These are phyloP conservation scores for Termitomyces sp. DNA, from an alignment of 768 basidiomycete species.

Conservation along the genomic window DNA sequence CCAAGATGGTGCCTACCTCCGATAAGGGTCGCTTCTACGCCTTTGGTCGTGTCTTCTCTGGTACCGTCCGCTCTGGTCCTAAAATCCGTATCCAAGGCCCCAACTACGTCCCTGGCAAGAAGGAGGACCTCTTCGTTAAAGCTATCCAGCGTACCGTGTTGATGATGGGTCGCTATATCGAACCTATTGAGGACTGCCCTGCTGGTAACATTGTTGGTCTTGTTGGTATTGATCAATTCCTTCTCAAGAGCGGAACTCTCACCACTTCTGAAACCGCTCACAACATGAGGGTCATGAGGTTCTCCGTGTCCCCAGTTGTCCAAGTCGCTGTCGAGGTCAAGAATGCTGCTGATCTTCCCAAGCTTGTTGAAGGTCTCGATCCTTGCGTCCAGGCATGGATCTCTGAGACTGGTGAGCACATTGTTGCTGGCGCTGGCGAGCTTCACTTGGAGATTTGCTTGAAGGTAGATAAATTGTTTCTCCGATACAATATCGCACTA, in stretches of 20 bases:
- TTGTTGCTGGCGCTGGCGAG: conserved; percentile 98
- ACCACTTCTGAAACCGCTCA: conserved; percentile 98
- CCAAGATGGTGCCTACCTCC: conserved; percentile 99
- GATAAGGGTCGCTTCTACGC: conserved; percentile 99
- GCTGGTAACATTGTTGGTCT: conserved; percentile 98
- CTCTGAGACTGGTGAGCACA: conserved; percentile 89
- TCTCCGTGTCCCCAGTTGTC: conserved; percentile 99
- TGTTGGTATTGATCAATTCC: conserved; percentile 99
- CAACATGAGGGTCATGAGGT: conserved; percentile 99
- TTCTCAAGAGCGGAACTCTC: conserved; percentile 98
- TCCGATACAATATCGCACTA: background rate
- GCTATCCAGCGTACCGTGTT: conserved; percentile 97
- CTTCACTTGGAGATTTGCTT: conserved; percentile 98
- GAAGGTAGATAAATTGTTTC: conserved; percentile 50
- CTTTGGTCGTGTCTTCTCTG: conserved; percentile 99
- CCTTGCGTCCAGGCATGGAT: conserved; percentile 98
- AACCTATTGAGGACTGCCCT: conserved; percentile 98
- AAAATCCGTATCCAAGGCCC: conserved; percentile 99
- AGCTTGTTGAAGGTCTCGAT: conserved; percentile 99
- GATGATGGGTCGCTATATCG: conserved; percentile 99
- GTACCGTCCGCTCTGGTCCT: conserved; percentile 94
- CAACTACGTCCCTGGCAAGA: conserved; percentile 98
- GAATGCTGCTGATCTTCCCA: conserved; percentile 98
- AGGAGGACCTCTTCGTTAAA: conserved; percentile 97
- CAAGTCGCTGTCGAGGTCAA: conserved; percentile 99